Conservation (phyloP, 768 basidiomycete species). For the Trametes sanguinea region DNA sequence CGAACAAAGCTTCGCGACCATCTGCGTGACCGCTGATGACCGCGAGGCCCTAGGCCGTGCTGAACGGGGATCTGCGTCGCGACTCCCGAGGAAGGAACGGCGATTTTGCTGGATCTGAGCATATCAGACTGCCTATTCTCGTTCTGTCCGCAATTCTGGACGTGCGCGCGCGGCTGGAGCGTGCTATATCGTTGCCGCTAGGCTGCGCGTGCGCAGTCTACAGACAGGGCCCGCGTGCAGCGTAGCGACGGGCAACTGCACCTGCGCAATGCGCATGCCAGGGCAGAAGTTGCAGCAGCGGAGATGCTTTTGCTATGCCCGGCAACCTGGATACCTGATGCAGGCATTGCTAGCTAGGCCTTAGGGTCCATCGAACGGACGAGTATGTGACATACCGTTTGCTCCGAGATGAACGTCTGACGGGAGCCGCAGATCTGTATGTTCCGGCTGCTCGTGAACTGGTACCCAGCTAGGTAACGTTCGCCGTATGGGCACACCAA, state of each 20-base stretch:
- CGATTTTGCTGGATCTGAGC: background rate
- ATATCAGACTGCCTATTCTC: background rate
- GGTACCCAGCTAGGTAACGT: too few relatives aligned
- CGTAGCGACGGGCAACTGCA: too few relatives aligned
- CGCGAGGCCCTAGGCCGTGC: conserved; percentile 4
- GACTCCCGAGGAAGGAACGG: background rate
- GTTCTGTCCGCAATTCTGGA: background rate
- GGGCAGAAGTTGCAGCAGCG: too few relatives aligned
- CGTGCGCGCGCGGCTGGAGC: too few relatives aligned
- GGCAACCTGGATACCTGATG: too few relatives aligned
- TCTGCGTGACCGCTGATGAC: conserved; percentile 1
- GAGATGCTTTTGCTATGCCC: too few relatives aligned
- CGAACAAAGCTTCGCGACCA: background rate
- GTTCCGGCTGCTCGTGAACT: background rate
- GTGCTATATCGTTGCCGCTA: too few relatives aligned
- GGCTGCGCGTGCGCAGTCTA: too few relatives aligned
- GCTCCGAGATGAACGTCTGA: background rate
- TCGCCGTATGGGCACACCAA: too few relatives aligned
- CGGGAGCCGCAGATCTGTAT: background rate
- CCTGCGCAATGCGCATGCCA: too few relatives aligned
- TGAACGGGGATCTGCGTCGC: conserved; percentile 5
- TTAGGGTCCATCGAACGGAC: background rate
- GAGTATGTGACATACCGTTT: background rate
- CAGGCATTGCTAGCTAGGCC: too few relatives aligned
- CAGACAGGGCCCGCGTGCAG: too few relatives aligned